These are phyloP conservation scores for Mimosa bimucronata DNA, from an alignment of 306 rosid genomes.

Conservation along the genomic window DNA sequence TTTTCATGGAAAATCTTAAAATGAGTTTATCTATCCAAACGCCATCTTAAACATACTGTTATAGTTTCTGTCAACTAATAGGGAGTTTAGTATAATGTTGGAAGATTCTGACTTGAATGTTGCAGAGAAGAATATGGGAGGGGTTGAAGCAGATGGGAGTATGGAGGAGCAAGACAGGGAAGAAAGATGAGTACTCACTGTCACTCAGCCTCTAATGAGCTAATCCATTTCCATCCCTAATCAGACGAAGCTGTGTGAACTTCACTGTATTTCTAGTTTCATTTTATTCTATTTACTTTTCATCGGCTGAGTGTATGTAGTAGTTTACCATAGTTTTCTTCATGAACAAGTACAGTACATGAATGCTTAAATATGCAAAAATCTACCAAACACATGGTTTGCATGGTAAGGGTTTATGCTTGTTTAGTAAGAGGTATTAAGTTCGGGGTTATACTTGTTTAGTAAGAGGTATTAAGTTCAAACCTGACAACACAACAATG, in stretches of 20 bases:
- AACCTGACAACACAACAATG: no score
- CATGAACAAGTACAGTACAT: neutral
- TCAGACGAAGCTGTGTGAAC: no score
- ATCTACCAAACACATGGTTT: no score
- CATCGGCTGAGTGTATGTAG: neutral
- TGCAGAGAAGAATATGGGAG: slow-evolving; percentile 59
- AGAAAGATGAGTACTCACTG: slow-evolving; percentile 41
- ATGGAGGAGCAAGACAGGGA: slow-evolving; percentile 64
- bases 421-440: no score
- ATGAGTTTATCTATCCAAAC: no score
- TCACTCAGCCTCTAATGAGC: neutral
- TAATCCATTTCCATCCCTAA: neutral
- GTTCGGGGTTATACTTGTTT: no score
- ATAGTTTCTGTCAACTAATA: no score
- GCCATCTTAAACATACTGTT: no score
- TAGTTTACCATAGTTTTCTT: neutral
- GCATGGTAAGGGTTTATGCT: no score
- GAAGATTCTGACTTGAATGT: neutral
- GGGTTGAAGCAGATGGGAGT: slow-evolving; percentile 76
- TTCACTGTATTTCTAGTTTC: neutral
- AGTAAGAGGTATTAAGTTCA: no score
- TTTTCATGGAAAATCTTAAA: no score
- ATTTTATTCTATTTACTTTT: neutral
- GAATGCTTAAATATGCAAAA: no score
- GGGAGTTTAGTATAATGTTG: neutral